Evolutionary conservation across 805 yeast genomes (phyloP).

Genomic region (Torulaspora delbrueckii): DNA sequence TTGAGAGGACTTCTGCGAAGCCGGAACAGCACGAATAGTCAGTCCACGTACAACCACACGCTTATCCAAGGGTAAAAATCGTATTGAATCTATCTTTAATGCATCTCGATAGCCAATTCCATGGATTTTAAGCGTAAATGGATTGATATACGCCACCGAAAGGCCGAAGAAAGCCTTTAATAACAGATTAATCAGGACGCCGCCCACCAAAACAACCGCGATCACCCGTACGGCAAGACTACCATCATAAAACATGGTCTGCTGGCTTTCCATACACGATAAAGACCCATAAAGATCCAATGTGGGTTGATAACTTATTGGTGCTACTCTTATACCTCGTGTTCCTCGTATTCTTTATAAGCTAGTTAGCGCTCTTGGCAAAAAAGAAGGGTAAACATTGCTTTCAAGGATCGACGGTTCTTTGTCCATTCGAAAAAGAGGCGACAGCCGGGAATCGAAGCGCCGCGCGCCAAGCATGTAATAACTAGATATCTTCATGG

Average conservation of each 20-base stretch:
- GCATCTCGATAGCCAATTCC: constrained; percentile 14
- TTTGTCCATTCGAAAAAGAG: background rate
- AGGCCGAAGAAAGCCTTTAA: constrained; percentile 12
- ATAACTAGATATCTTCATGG: too few relatives aligned
- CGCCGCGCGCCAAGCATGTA: too few relatives aligned
- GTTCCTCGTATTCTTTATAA: background rate
- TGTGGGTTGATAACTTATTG: background rate
- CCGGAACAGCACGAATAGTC: background rate
- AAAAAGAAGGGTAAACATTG: constrained; percentile 6
- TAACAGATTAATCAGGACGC: constrained; percentile 6
- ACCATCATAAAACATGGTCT: background rate
- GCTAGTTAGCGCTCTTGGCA: background rate
- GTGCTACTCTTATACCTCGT: background rate
- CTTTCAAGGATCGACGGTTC: background rate
- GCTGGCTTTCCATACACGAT: background rate
- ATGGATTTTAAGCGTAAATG: constrained; percentile 17
- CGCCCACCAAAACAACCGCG: constrained; percentile 2
- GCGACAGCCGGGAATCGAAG: too few relatives aligned
- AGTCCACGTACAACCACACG: constrained; percentile 10
- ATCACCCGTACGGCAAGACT: constrained; percentile 5
- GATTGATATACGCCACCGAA: constrained; percentile 20
- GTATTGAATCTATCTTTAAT: constrained; percentile 16
- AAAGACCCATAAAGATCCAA: background rate
- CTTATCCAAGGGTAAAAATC: constrained; percentile 19
- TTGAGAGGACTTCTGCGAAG: background rate